These are phyloP conservation scores for Cyathus striatus DNA, from an alignment of 768 basidiomycete species.

Conservation along the genomic window DNA sequence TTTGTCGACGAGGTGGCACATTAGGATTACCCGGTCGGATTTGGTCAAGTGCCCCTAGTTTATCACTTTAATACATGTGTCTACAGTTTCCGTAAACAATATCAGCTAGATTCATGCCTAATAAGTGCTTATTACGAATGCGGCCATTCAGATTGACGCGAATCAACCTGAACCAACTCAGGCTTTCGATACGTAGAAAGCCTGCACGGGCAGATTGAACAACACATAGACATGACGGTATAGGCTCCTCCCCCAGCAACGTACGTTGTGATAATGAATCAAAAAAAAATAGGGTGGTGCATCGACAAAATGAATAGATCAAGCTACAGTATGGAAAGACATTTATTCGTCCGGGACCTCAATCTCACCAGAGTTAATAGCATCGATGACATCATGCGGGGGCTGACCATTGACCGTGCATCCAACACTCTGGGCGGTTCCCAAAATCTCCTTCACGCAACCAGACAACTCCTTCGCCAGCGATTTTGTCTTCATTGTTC, in stretches of 20 bases:
- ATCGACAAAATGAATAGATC: conserved; percentile 16
- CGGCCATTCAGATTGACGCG: too few species aligned
- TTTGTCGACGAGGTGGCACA: conserved; percentile 65
- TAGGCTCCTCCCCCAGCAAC: too few species aligned
- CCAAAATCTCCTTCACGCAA: conserved; percentile 95
- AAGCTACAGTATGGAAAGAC: too few species aligned
- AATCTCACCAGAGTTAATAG: conserved; percentile 77
- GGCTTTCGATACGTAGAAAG: too few species aligned
- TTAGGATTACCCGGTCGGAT: conserved; percentile 67
- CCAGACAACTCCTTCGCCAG: conserved; percentile 88
- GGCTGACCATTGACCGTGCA: conserved; percentile 94
- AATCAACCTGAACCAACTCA: too few species aligned
- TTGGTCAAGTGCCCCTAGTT: conserved; percentile 40
- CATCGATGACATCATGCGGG: conserved; percentile 90
- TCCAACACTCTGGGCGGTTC: conserved; percentile 94
- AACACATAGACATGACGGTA: too few species aligned
- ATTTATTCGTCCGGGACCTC: conserved; percentile 83
- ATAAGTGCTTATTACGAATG: too few species aligned
- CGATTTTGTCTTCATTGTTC: conserved; percentile 93
- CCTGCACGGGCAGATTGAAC: too few species aligned
- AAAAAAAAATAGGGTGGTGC: conserved; percentile 3
- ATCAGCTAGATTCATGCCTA: too few species aligned
- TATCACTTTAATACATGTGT: background rate
- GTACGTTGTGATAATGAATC: too few species aligned
- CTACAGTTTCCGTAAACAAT: too few species aligned